phyloP scores from a whole-genome alignment of 768 basidiomycete species.

The Phaffia tasmanica region DNA sequence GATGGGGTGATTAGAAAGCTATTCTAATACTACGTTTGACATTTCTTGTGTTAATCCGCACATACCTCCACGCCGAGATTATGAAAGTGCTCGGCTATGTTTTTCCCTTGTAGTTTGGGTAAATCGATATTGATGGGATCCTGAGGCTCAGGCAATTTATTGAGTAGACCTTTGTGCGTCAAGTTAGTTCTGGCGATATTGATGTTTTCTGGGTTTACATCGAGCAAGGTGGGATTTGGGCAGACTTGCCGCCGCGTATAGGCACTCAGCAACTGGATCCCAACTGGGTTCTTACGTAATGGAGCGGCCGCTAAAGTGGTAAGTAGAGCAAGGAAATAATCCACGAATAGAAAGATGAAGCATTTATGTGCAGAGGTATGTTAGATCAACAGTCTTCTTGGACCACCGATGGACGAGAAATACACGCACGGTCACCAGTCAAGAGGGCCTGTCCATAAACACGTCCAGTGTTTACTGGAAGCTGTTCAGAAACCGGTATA shows the following conservation, averaged over 20 bases:
- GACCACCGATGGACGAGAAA: too few relatives aligned
- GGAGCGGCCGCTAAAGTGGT: neutral
- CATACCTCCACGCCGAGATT: conserved; percentile 52
- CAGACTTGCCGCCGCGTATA: conserved; percentile 76
- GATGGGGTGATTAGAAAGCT: neutral
- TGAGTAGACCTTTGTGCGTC: conserved; percentile 61
- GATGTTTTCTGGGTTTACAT: conserved; percentile 52
- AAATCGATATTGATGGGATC: conserved; percentile 68
- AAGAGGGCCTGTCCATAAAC: too few relatives aligned
- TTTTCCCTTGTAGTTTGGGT: conserved; percentile 67
- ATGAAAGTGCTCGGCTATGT: conserved; percentile 81
- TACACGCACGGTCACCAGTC: too few relatives aligned
- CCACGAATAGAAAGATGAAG: neutral
- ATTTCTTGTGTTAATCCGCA: neutral
- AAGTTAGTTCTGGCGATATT: conserved; percentile 74
- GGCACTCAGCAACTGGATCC: conserved; percentile 83
- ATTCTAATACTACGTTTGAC: neutral
- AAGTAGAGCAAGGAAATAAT: neutral
- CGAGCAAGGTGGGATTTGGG: conserved; percentile 44
- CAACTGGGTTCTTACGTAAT: conserved; percentile 59
- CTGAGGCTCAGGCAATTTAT: conserved; percentile 51
- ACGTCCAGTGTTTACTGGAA: too few relatives aligned
- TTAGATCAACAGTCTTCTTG: too few relatives aligned
- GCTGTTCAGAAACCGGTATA: too few relatives aligned
- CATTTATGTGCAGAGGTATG: too few relatives aligned